A percentile compares a stretch with the other conserved stretches of the same genome.
phyloP scores from a whole-genome alignment of 164 flowering plant genomes.

The Kalanchoe fedtschenkoi region DNA sequence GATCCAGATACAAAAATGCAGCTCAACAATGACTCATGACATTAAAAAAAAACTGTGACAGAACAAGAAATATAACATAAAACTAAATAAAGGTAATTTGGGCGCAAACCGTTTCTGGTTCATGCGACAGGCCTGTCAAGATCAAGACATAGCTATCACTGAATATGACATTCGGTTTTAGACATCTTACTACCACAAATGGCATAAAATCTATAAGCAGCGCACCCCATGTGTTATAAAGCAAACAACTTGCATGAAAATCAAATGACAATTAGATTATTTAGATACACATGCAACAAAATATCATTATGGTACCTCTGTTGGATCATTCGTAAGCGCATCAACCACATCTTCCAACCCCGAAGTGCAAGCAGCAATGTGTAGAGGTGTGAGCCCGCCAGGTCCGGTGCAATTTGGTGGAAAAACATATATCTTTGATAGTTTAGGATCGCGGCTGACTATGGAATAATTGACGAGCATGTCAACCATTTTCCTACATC shows the following conservation, averaged over 20 bases:
- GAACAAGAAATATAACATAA: too few relatives aligned
- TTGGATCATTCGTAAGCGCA: constrained; percentile 47
- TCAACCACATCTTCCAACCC: constrained; percentile 43
- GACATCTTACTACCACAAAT: too few relatives aligned
- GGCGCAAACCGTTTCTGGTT: too few relatives aligned
- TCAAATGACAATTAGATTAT: not conserved
- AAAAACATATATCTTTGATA: constrained; percentile 9
- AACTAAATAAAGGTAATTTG: too few relatives aligned
- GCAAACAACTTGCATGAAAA: not conserved
- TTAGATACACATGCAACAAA: not conserved
- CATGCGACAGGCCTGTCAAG: too few relatives aligned
- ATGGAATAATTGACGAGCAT: constrained; percentile 33
- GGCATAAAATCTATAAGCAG: not conserved
- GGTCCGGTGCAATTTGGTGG: constrained; percentile 42
- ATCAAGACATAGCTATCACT: too few relatives aligned
- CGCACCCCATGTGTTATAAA: too few relatives aligned
- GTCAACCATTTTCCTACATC: constrained; percentile 34
- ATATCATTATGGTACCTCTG: constrained; percentile 22
- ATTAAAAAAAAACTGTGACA: too few relatives aligned
- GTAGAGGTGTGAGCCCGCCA: constrained; percentile 52
- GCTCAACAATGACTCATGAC: too few relatives aligned
- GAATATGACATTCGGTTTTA: too few relatives aligned
- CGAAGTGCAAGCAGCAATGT: constrained; percentile 49
- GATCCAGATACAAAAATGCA: not conserved
- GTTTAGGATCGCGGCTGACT: constrained; percentile 8